Conservation (phyloP, 2,329 filamentous ascomycete genomes). For the Allantophomopsis cytisporea region DNA sequence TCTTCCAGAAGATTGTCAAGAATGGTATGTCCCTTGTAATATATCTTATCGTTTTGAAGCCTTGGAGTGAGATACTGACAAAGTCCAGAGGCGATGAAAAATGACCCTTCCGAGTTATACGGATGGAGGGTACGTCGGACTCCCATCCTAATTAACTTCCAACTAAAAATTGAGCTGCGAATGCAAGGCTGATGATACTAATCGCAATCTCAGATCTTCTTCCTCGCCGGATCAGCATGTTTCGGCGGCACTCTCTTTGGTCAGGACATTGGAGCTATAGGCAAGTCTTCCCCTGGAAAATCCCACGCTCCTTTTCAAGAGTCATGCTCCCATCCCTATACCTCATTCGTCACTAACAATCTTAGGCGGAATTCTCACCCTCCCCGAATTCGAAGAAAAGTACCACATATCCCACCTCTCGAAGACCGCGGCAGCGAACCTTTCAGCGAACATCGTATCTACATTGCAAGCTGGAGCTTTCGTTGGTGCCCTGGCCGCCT, state of each 20-base stretch:
- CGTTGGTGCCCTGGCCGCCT: constrained; percentile 41
- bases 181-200: too few species aligned
- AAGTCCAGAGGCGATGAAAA: constrained; percentile 42
- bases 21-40: constrained; percentile 27
- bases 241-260: constrained; percentile 53
- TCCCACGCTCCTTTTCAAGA: too few species aligned
- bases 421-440: constrained; percentile 25
- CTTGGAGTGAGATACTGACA: too few species aligned
- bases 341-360: too few species aligned
- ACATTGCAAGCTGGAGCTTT: constrained; percentile 56
- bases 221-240: constrained; percentile 44
- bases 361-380: constrained; percentile 49
- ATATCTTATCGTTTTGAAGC: too few species aligned
- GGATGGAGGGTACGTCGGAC: constrained; percentile 48
- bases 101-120: constrained; percentile 54
- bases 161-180: too few species aligned
- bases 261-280: constrained; percentile 67
- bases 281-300: background rate
- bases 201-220: constrained; percentile 22
- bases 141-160: too few species aligned
- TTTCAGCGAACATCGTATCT: constrained; percentile 35
- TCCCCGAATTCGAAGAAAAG: constrained; percentile 45
- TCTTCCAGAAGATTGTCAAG: constrained; percentile 20
- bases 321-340: too few species aligned
- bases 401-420: constrained; percentile 16